Conservation (phyloP, 805 yeast genomes). For the Metschnikowia corniflorae region DNA sequence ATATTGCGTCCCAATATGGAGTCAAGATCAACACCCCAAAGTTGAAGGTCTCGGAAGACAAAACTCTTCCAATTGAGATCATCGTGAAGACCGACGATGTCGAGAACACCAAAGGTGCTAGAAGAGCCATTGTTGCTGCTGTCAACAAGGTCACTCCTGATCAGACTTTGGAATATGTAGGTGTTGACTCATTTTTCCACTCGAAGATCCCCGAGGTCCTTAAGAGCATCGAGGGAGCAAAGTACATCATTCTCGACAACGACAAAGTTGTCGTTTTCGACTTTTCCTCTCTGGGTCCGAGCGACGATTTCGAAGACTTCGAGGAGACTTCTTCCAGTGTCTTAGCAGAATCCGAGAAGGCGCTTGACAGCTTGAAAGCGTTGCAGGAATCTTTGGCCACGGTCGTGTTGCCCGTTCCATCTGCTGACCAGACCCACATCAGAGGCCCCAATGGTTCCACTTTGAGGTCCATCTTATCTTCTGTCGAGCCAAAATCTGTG, state of each 20-base stretch:
- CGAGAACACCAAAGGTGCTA: constrained; percentile 55
- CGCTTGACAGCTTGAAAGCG: constrained; percentile 57
- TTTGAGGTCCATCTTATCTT: constrained; percentile 41
- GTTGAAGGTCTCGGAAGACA: constrained; percentile 37
- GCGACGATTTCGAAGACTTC: constrained; percentile 56
- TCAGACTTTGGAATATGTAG: constrained; percentile 53
- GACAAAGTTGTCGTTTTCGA: constrained; percentile 52
- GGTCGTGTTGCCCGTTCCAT: constrained; percentile 48
- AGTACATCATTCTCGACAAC: constrained; percentile 55
- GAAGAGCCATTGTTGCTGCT: constrained; percentile 64
- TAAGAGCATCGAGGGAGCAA: constrained; percentile 43
- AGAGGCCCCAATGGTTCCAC: constrained; percentile 62
- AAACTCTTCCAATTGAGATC: constrained; percentile 57
- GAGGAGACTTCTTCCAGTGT: constrained; percentile 56
- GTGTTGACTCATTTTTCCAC: constrained; percentile 62
- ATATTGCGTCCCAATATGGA: constrained; percentile 36
- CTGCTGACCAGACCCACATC: constrained; percentile 55
- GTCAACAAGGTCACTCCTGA: constrained; percentile 75
- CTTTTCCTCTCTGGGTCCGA: constrained; percentile 39
- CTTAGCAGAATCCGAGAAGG: constrained; percentile 50
- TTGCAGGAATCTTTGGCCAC: constrained; percentile 52
- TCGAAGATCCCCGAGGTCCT: constrained; percentile 42
- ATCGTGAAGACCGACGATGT: constrained; percentile 46
- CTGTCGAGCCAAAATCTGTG: constrained; percentile 38
- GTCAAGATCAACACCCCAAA: constrained; percentile 39